Percentiles rank a stretch among this genome's conserved stretches.
These are phyloP conservation scores for Aspergillus thermomutatus DNA, from an alignment of 2,329 filamentous ascomycete genomes.

Conservation along the genomic window DNA sequence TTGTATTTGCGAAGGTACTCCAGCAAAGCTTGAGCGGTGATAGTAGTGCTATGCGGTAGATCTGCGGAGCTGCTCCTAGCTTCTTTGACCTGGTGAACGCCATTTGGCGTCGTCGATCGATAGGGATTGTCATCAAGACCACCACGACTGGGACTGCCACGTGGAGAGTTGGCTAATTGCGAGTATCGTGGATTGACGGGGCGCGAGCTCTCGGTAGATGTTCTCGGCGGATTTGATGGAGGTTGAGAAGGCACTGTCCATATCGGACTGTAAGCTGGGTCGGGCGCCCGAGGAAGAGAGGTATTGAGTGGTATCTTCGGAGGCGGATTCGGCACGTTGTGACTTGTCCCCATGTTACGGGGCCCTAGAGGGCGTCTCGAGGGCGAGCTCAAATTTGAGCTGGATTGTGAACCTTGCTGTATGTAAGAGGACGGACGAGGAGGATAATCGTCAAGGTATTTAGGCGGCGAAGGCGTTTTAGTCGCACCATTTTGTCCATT, in stretches of 20 bases:
- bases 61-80: slow-evolving; percentile 44
- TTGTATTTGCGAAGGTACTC: slow-evolving; percentile 64
- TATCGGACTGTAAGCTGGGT: slow-evolving; percentile 48
- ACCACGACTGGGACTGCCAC: slow-evolving; percentile 32
- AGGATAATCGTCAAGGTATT: slow-evolving; percentile 18
- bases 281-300: slow-evolving; percentile 45
- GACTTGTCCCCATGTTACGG: slow-evolving; percentile 39
- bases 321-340: slow-evolving; percentile 35
- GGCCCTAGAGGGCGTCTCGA: slow-evolving; percentile 38
- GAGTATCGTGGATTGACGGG: slow-evolving; percentile 37
- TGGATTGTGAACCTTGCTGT: slow-evolving; percentile 16
- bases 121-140: slow-evolving; percentile 42
- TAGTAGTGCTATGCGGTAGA: slow-evolving; percentile 55
- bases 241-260: slow-evolving; percentile 39
- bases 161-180: slow-evolving; percentile 31
- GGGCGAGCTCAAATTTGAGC: slow-evolving; percentile 19
- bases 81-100: slow-evolving; percentile 34
- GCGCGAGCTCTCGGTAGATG: slow-evolving; percentile 40
- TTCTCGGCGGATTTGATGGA: slow-evolving; percentile 37
- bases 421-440: slow-evolving; percentile 22
- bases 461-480: slow-evolving; percentile 11
- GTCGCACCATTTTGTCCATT: slow-evolving; percentile 11
- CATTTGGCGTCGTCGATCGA: slow-evolving; percentile 44
- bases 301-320: slow-evolving; percentile 43
- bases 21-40: slow-evolving; percentile 68